Evolutionary conservation across 2,329 filamentous ascomycete genomes (phyloP).

Genomic region (Penicillium sp.): DNA sequence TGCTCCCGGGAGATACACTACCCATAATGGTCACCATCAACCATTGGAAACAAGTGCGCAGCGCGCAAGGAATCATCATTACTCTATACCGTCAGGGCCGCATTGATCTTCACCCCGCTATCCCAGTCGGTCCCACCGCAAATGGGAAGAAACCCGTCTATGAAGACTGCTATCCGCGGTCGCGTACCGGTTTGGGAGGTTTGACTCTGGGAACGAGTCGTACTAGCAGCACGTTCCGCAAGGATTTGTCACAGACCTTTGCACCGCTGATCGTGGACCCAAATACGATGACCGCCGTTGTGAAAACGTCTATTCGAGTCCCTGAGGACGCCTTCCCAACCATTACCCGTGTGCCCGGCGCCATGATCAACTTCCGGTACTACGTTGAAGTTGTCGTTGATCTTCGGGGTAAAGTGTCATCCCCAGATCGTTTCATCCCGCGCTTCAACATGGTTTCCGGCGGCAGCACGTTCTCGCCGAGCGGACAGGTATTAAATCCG

Average conservation of each 20-base stretch:
- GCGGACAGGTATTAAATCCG: conserved; percentile 35
- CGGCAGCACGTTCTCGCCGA: conserved; percentile 45
- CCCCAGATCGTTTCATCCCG: conserved; percentile 65
- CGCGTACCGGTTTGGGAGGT: conserved; percentile 79
- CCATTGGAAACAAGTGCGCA: conserved; percentile 86
- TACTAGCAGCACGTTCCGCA: conserved; percentile 89
- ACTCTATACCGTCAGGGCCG: conserved; percentile 88
- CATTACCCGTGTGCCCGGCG: conserved; percentile 82
- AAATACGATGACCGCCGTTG: conserved; percentile 68
- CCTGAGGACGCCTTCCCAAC: conserved; percentile 91
- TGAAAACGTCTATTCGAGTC: conserved; percentile 79
- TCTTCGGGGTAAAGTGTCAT: conserved; percentile 78
- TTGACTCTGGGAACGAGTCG: conserved; percentile 82
- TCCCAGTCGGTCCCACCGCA: conserved; percentile 59
- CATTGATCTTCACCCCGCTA: conserved; percentile 73
- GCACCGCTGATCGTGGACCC: conserved; percentile 87
- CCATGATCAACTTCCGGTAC: conserved; percentile 94
- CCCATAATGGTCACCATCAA: conserved; percentile 77
- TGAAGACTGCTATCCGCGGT: conserved; percentile 83
- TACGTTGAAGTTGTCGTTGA: conserved; percentile 91
- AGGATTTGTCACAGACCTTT: conserved; percentile 86
- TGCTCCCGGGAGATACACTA: conserved; percentile 78
- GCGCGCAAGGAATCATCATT: conserved; percentile 86
- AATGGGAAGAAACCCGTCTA: conserved; percentile 69
- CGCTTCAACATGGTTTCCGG: conserved; percentile 52